Evolutionary conservation across 192 early-diverging fungal genomes (phyloP).

Genomic region (Jimgerdemannia flammicorona): DNA sequence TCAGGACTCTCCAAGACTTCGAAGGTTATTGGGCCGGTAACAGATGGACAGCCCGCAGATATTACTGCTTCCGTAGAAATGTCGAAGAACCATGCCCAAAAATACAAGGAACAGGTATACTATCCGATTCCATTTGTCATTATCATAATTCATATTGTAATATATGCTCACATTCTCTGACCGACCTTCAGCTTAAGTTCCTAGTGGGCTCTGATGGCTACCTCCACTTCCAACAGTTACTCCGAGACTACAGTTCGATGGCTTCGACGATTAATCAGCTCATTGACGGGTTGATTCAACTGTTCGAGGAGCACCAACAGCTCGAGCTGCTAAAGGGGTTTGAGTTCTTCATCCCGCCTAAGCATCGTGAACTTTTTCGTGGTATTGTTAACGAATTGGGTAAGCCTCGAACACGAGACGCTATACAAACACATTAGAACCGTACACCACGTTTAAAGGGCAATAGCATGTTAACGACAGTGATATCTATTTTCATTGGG

Average conservation of each 20-base stretch:
- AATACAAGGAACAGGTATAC: not conserved
- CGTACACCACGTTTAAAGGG: not conserved
- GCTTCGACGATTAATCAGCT: conserved; percentile 5
- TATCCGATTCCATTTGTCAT: not conserved
- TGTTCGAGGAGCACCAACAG: conserved; percentile 8
- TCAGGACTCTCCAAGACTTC: not conserved
- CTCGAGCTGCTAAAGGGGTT: conserved; percentile 4
- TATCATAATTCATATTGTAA: not conserved
- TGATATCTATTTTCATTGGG: not conserved
- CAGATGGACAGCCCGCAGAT: too few species aligned
- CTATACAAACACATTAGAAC: not conserved
- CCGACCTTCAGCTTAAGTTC: not conserved
- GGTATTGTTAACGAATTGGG: conserved; percentile 2
- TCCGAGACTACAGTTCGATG: conserved; percentile 3
- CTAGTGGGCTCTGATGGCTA: not conserved
- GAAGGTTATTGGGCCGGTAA: not conserved
- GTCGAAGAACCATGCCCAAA: too few species aligned
- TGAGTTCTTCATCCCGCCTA: conserved; percentile 5
- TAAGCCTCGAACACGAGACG: not conserved
- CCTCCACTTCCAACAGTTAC: not conserved
- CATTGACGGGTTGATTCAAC: conserved; percentile 5
- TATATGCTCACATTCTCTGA: too few species aligned
- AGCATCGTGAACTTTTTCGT: conserved; percentile 8
- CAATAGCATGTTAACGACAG: not conserved
- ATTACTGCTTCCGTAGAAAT: too few species aligned